Evolutionary conservation across 108 stramenopile species (phyloP).

Genomic region (Halocafeteria seosinensis): DNA sequence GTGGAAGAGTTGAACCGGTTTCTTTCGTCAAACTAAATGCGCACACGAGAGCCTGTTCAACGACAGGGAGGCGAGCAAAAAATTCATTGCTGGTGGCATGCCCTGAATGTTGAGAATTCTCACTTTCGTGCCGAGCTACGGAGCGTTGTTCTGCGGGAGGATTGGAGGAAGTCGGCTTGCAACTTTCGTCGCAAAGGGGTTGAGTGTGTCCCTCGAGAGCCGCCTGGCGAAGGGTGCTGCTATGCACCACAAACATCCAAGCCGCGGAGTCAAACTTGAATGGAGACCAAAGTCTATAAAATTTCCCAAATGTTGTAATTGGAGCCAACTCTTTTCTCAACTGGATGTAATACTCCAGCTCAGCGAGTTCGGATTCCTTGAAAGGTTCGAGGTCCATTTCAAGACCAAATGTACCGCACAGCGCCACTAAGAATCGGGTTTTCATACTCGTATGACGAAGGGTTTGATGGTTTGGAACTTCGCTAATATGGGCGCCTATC

Average conservation of each 20-base stretch:
- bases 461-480: conserved; percentile 8
- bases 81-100: too few species aligned
- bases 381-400: conserved; percentile 2
- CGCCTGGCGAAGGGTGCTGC: not conserved
- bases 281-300: conserved; percentile 5
- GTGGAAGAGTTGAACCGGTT: not conserved
- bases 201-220: too few species aligned
- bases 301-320: not conserved
- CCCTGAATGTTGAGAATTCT: too few species aligned
- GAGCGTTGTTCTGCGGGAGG: too few species aligned
- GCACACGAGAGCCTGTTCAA: too few species aligned
- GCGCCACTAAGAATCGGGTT: conserved; percentile 6
- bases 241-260: not conserved
- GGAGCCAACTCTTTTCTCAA: not conserved
- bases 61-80: too few species aligned
- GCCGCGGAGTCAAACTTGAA: conserved; percentile 3
- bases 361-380: not conserved
- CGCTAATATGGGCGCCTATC: conserved; percentile 9
- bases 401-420: conserved; percentile 12
- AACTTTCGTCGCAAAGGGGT: too few species aligned
- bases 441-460: not conserved
- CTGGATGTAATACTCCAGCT: not conserved
- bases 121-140: too few species aligned
- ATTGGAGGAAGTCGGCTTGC: too few species aligned
- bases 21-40: not conserved